These are phyloP conservation scores for Annulohypoxylon moriforme DNA, from an alignment of 495 filamentous ascomycete species.

Conservation along the genomic window DNA sequence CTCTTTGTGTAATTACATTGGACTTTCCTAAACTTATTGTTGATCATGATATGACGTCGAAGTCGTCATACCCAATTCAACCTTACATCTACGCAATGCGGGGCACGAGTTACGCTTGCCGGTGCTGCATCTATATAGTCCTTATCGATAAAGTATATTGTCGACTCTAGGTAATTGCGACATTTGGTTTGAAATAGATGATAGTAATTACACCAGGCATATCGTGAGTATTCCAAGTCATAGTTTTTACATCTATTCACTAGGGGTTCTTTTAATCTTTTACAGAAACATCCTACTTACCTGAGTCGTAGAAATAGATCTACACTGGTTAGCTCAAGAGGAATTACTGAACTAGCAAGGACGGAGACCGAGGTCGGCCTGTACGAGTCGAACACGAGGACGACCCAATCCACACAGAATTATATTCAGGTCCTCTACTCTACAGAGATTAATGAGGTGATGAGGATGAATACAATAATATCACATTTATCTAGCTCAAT, in stretches of 20 bases:
- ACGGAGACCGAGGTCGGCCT: neutral
- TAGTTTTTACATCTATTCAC: neutral
- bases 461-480: neutral
- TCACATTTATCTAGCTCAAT: slow-evolving; percentile 6
- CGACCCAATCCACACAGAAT: neutral
- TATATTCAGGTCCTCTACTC: neutral
- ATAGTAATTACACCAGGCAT: too few species aligned
- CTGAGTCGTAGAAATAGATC: neutral
- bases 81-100: slow-evolving; percentile 36
- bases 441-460: neutral
- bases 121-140: neutral
- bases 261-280: too few species aligned
- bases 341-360: neutral
- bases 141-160: slow-evolving; percentile 33
- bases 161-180: neutral
- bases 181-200: too few species aligned
- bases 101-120: slow-evolving; percentile 13
- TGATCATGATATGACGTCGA: slow-evolving; percentile 24
- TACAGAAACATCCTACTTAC: too few species aligned
- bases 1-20: slow-evolving; percentile 4
- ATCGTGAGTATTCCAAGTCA: neutral
- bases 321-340: neutral
- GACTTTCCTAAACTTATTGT: neutral
- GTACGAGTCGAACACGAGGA: neutral
- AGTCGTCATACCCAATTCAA: slow-evolving; percentile 26